These are phyloP conservation scores for Jacaranda copaia DNA, from an alignment of 257 asterid species.

Conservation along the genomic window DNA sequence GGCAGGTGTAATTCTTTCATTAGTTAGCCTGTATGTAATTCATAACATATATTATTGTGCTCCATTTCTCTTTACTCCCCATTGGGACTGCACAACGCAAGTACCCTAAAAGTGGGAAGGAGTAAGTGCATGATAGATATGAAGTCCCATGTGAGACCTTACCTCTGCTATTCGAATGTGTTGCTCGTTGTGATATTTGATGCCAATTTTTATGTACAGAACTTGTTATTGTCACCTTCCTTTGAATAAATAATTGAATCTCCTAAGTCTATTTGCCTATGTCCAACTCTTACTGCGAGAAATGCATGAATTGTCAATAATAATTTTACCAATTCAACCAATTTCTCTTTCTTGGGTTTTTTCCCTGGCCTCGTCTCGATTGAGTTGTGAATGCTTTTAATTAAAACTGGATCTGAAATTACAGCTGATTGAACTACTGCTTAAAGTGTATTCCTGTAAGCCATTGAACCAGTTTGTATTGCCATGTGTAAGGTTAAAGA, in stretches of 20 bases:
- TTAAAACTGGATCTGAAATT: too few relatives aligned
- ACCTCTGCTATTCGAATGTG: slow-evolving; percentile 3
- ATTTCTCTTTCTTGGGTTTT: too few relatives aligned
- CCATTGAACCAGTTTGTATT: too few relatives aligned
- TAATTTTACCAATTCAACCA: not conserved
- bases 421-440: too few relatives aligned
- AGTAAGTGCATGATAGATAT: slow-evolving; percentile 27
- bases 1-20: slow-evolving; percentile 66
- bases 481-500: too few relatives aligned
- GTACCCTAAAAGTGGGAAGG: slow-evolving; percentile 17
- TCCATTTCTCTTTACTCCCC: slow-evolving; percentile 38
- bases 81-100: slow-evolving; percentile 38
- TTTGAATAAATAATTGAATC: slow-evolving; percentile 34
- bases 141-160: slow-evolving; percentile 12
- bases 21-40: slow-evolving; percentile 63
- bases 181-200: slow-evolving; percentile 1
- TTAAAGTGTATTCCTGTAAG: too few relatives aligned
- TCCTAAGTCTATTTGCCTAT: not conserved
- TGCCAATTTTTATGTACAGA: slow-evolving; percentile 29
- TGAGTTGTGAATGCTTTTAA: too few relatives aligned
- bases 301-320: slow-evolving; percentile 28
- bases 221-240: slow-evolving; percentile 17
- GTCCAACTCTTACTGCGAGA: not conserved
- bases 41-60: slow-evolving; percentile 37
- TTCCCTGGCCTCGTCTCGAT: too few relatives aligned